Base-by-base conservation (phyloP, 805 yeast species). In the Wickerhamiella vanderwaltii region DNA sequence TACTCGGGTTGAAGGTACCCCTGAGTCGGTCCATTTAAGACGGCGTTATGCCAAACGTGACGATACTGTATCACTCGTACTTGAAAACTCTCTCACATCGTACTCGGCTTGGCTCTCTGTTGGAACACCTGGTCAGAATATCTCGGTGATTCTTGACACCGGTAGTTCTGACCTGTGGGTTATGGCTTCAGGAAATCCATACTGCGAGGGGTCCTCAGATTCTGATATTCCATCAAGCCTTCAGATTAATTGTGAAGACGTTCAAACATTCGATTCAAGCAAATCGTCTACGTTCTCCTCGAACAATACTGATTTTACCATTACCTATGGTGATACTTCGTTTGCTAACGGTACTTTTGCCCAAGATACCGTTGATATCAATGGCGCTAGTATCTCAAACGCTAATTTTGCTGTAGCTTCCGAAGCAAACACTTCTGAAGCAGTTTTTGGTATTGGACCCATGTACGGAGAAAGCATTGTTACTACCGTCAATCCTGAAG, bases 101-200 rank as follows among this genome's bases (percentile, higher is more conserved):
- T 43, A 43, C 19, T 15, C 24, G 3, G 32, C 33, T 6, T 11
- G 12, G 12, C 44, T 62, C 24, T 34, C 51, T 15, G 44, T 81
- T 6, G 91, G 91, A 6, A 72, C 81, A 0, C 70, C 77, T 2
- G 54, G 61, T 1, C 79, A 78, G 49, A 53, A 61, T 2, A 64
- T 79, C 7, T 62, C 63, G 2, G 75, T 79, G 3, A 60, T 75
- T 35, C 57, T 81, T 15, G 93, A 81, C 55, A 81, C 88, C 1
- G 93, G 91, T 2, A 78, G 86, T 1, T 68, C 80, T 1, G 91
- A 81, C 54, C 55, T 79, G 39, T 79, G 85, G 84, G 73, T 79
- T 29, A 64, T 70, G 46, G 62, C 66, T 26, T 49, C 66, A 2
- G 51, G 59, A 24, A 75, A 73, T 50, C 69, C 77, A 1, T 69